Evolutionary conservation across 768 basidiomycete species (phyloP).

Genomic region (Candolleomyces aberdarensis): DNA sequence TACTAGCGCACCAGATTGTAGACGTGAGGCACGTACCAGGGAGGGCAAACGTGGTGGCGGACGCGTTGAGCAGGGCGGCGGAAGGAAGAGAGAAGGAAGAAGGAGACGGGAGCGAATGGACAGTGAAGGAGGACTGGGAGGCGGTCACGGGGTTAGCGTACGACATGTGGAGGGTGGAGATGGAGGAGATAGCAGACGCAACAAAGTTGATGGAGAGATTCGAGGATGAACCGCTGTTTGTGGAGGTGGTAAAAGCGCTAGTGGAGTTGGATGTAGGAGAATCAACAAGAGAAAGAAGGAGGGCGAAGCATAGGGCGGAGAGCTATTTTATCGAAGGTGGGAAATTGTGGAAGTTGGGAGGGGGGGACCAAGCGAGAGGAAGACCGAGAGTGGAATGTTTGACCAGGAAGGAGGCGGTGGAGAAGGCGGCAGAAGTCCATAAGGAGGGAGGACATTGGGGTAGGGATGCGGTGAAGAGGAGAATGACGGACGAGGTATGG

Average conservation of each 20-base stretch:
- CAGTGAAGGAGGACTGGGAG: conserved; percentile 27
- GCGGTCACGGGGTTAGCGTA: conserved; percentile 11
- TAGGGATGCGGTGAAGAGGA: conserved; percentile 28
- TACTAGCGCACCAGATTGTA: conserved; percentile 22
- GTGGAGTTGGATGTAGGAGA: conserved; percentile 16
- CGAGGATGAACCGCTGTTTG: conserved; percentile 18
- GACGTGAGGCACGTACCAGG: conserved; percentile 20
- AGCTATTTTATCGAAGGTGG: conserved; percentile 24
- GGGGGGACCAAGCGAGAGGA: conserved; percentile 11
- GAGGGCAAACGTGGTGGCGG: conserved; percentile 18
- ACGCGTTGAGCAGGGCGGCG: conserved; percentile 24
- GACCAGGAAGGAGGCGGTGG: conserved; percentile 20
- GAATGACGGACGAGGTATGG: conserved; percentile 21
- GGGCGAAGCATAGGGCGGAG: conserved; percentile 20
- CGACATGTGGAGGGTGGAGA: conserved; percentile 14
- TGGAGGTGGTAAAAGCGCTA: conserved; percentile 20
- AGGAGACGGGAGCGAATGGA: conserved; percentile 29
- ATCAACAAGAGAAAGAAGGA: conserved; percentile 10
- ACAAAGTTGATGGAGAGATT: conserved; percentile 14
- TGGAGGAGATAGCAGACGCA: background rate
- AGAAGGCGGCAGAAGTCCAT: conserved; percentile 19
- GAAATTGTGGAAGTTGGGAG: conserved; percentile 23
- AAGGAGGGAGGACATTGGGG: conserved; percentile 28
- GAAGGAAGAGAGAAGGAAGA: conserved; percentile 12
- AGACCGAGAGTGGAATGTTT: conserved; percentile 24